Conservation (phyloP, 2,329 filamentous ascomycete species). For the Leptographium procerum region DNA sequence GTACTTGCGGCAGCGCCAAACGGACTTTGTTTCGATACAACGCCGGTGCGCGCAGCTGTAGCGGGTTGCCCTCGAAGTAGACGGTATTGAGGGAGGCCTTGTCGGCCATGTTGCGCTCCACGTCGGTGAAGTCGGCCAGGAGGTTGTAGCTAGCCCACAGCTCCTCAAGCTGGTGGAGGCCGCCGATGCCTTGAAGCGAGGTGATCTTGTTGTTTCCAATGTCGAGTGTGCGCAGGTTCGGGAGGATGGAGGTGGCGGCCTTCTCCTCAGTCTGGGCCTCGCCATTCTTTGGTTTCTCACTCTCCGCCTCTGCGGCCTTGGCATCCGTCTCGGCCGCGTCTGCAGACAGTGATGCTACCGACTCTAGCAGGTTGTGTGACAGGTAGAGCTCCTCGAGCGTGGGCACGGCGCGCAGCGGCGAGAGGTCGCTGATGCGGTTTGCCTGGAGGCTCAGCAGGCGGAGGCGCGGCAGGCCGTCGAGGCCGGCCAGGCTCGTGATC, state of each 20-base stretch:
- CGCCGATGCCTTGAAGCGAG: slow-evolving; percentile 60
- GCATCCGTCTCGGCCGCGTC: no score
- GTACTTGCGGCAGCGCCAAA: slow-evolving; percentile 73
- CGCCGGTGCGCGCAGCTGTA: slow-evolving; percentile 69
- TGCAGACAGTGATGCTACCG: slow-evolving; percentile 59
- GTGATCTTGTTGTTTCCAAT: slow-evolving; percentile 79
- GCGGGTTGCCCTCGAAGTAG: slow-evolving; percentile 90
- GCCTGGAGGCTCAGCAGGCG: slow-evolving; percentile 89
- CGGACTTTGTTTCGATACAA: slow-evolving; percentile 91
- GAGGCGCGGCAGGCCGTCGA: slow-evolving; percentile 57
- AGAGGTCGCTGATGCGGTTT: slow-evolving; percentile 74
- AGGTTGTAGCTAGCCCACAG: slow-evolving; percentile 91
- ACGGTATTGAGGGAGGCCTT: slow-evolving; percentile 78
- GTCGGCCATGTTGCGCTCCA: slow-evolving; percentile 64
- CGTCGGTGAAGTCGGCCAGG: slow-evolving; percentile 66
- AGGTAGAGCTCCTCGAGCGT: slow-evolving; percentile 69
- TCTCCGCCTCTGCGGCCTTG: no score
- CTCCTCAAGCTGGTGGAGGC: slow-evolving; percentile 66
- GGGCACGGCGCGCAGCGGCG: slow-evolving; percentile 49
- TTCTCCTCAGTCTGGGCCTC: slow-evolving; percentile 26
- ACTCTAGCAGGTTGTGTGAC: slow-evolving; percentile 81
- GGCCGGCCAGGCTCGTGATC: slow-evolving; percentile 21
- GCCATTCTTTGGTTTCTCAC: neutral
- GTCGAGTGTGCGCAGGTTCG: slow-evolving; percentile 65
- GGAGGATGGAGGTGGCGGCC: neutral